phyloP scores from a whole-genome alignment of 148 eudicot species.

The Fallopia convolvulus region DNA sequence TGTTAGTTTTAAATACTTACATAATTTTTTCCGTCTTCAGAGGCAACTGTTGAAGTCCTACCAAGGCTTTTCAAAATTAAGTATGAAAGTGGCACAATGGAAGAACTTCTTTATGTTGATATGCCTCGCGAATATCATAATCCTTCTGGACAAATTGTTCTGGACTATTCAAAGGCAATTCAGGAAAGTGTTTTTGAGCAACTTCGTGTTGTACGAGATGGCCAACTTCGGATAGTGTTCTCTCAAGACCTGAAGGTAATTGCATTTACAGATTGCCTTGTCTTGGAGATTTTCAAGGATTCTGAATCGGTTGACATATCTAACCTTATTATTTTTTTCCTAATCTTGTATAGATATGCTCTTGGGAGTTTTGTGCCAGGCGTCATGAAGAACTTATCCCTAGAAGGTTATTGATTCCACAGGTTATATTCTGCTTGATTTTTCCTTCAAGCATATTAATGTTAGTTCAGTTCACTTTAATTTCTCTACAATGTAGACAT shows the following conservation, averaged over 20 bases:
- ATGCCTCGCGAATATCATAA: constrained; percentile 94
- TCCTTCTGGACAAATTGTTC: constrained; percentile 74
- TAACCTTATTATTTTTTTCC: constrained; percentile 3
- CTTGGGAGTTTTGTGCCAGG: constrained; percentile 97
- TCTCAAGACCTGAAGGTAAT: constrained; percentile 83
- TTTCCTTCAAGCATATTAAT: not conserved
- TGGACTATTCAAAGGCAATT: constrained; percentile 90
- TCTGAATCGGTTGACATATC: not conserved
- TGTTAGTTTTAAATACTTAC: not conserved
- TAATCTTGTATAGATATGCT: constrained; percentile 54
- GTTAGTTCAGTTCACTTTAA: not conserved
- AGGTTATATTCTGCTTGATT: constrained; percentile 35
- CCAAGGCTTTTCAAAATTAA: constrained; percentile 94
- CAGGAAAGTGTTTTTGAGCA: constrained; percentile 95
- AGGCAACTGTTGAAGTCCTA: constrained; percentile 94
- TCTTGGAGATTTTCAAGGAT: not conserved
- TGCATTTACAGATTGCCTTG: constrained; percentile 7
- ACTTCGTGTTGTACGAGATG: constrained; percentile 96
- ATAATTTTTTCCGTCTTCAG: constrained; percentile 25
- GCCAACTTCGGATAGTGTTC: constrained; percentile 89
- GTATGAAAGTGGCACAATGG: constrained; percentile 90
- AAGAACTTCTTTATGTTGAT: constrained; percentile 87
- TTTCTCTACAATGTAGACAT: not conserved
- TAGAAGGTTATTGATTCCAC: constrained; percentile 76
- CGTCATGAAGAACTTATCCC: constrained; percentile 97